Evolutionary conservation across 768 basidiomycete species (phyloP), one percentile per base, ranked within the genome.

Genomic region (Asterophora parasitica): DNA sequence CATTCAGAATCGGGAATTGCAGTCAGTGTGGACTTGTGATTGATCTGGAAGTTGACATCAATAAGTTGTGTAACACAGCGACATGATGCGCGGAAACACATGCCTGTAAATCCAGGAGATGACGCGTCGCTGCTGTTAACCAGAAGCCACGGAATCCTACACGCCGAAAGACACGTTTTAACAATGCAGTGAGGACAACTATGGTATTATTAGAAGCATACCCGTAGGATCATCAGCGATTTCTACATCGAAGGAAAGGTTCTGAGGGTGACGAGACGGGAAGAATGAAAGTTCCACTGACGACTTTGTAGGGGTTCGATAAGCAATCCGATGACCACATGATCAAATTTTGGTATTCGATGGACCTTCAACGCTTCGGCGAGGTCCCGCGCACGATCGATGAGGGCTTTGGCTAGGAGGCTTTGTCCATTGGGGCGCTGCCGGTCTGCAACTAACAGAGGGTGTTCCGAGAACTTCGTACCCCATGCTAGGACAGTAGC

Each of bases 401-500:
- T 82, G 28, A 95, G 67, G 1, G 84, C 70, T 65, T 82, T 87
- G 3, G 89, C 87, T 6, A 97, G 69, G 31, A 81, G 63, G 64
- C 92, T 92, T 60, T 90, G 85, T 5, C 81, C 81, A 38, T 75
- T 70, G 41, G 79, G 81, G 49, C 81, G 80, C 42, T 77, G 71
- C 35, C 92, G 77, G 68, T 95, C 93, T 28, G 82, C 79, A 16
- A 83, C 75, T 39, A 96, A 80, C 51, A 92, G 67, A 0, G 87
- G 84, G 61, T 95, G 90, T 58, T 96, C 93, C 3, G 91, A 92
- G 64, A 95, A 95, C 58, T 92, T 92, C 31, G 89, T 84, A 23
- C 93, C 93, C 86, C 88, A 94, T 0, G 92, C 89, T 44, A 96
- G 71, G 7, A 93, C 85, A 1, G 88, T 85, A 5, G 93, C 93